Evolutionary conservation across 768 basidiomycete species (phyloP).

Genomic region (Boletus insuetus): DNA sequence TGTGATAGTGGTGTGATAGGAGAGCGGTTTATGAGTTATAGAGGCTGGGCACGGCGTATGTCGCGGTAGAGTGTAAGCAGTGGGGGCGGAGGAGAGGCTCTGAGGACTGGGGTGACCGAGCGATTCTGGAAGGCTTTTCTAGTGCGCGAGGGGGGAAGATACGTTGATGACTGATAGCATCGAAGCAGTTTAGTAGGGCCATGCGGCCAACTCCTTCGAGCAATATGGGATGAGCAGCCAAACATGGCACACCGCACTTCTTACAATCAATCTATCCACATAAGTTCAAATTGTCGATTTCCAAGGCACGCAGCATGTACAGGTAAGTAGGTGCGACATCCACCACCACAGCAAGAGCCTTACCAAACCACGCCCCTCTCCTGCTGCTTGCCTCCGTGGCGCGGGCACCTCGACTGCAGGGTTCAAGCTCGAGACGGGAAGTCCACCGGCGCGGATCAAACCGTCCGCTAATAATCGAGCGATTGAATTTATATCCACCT

Average conservation of each 20-base stretch:
- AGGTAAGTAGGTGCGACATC: constrained; percentile 11
- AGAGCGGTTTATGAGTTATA: background rate
- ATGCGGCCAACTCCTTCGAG: constrained; percentile 22
- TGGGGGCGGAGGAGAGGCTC: background rate
- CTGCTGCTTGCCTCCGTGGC: constrained; percentile 2
- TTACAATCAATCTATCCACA: constrained; percentile 34
- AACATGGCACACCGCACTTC: constrained; percentile 14
- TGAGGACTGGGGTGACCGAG: background rate
- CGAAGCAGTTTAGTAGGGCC: constrained; percentile 13
- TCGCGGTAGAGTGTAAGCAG: background rate
- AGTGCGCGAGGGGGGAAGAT: constrained; percentile 5
- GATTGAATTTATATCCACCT: background rate
- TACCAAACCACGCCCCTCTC: constrained; percentile 27
- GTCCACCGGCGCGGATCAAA: constrained; percentile 8
- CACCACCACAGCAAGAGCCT: constrained; percentile 13
- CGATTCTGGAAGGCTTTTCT: constrained; percentile 21
- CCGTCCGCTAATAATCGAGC: background rate
- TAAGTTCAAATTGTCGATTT: constrained; percentile 32
- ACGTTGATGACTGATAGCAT: constrained; percentile 15
- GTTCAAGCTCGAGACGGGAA: background rate
- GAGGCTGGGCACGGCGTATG: background rate
- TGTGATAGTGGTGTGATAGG: background rate
- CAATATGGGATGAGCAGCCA: constrained; percentile 22
- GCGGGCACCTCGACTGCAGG: constrained; percentile 7
- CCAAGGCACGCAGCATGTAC: constrained; percentile 23